Evolutionary conservation across 371 early-diverging fungal species (phyloP), one percentile per base, ranked within the genome.

Genomic region (Mucor lusitanicus): DNA sequence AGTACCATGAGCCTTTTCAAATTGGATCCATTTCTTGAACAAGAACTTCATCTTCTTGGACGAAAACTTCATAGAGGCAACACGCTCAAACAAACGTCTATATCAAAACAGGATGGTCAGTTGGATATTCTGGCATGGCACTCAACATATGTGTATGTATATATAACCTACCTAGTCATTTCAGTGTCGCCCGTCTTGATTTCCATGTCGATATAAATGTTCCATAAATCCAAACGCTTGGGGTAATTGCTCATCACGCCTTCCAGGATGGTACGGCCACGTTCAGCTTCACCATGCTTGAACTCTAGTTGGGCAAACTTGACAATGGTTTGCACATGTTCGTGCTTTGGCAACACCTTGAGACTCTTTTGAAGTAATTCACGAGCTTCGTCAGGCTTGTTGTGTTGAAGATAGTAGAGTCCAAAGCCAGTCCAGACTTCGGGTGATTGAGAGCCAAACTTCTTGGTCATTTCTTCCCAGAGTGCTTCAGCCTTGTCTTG

Each of bases 41-140:
- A 99, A 88, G 85, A 94, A 95, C 80, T 97, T 98, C 94, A 97
- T 94, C 89, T 97, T 95, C 82, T 95, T 97, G 33, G 96, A 90
- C n/a, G 95, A 94, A 65, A 94, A 84, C 77, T 95, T 94, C 84
- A 94, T 77, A 17, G 87, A 84, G 23, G 94, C 89, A 39, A 93
- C 89, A 37, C 97, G 92, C 65, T 95, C 92, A 82, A 97, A 98
- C 55, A 99, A 76, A 13, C 92, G 91, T 68, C 96, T 93, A 72
- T 2, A 19, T 50, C 3, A 50, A 23, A 50, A 50, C 12, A 55
- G 65, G n/a, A 21, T 33, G 17, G 59, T 44, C 11, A 42, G 30
- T 32, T 33, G 8, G 6, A 23, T 59, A 28, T 30, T 33, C 46
- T 19, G 13, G 54, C 30, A 25, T 0, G 11, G 3, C 15, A 17